A percentile compares a stretch with the other conserved stretches of the same genome.
Evolutionary conservation across 2,329 filamentous ascomycete species (phyloP).

Genomic region (Neonectria magnoliae): DNA sequence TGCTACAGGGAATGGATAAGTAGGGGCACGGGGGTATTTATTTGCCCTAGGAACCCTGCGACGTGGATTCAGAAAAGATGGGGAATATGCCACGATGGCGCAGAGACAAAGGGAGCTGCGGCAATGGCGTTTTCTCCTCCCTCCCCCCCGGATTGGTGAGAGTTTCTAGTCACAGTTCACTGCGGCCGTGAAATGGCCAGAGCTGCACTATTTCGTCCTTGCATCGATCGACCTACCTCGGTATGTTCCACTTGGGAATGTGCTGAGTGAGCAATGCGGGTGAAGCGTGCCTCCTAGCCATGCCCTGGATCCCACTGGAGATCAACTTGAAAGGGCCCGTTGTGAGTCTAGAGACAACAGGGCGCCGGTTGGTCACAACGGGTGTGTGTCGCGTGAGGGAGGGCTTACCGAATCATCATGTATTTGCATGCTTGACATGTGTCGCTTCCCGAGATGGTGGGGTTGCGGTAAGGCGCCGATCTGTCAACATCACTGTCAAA

Average conservation of each 20-base stretch:
- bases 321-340: neutral
- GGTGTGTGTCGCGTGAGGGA: conserved; percentile 16
- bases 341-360: neutral
- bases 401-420: conserved; percentile 10
- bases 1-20: neutral
- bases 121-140: conserved; percentile 9
- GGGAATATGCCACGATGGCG: neutral
- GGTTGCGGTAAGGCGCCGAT: conserved; percentile 8
- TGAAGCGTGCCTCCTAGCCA: neutral
- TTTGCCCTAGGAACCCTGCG: neutral
- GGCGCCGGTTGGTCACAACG: neutral
- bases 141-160: conserved; percentile 17
- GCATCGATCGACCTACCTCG: conserved; percentile 17
- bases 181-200: neutral
- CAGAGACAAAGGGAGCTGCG: neutral
- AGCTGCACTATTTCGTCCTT: conserved; percentile 10
- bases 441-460: conserved; percentile 14
- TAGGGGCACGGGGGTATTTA: neutral
- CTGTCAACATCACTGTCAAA: neutral
- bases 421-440: conserved; percentile 18
- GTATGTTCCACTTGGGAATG: conserved; percentile 17
- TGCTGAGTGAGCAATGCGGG: neutral
- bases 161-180: neutral
- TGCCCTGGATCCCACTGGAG: neutral
- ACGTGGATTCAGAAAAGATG: conserved; percentile 1